Evolutionary conservation across 73 alveolate genomes (phyloP), one percentile per base, ranked within the genome.

Genomic region (Symbiodinium natans): DNA sequence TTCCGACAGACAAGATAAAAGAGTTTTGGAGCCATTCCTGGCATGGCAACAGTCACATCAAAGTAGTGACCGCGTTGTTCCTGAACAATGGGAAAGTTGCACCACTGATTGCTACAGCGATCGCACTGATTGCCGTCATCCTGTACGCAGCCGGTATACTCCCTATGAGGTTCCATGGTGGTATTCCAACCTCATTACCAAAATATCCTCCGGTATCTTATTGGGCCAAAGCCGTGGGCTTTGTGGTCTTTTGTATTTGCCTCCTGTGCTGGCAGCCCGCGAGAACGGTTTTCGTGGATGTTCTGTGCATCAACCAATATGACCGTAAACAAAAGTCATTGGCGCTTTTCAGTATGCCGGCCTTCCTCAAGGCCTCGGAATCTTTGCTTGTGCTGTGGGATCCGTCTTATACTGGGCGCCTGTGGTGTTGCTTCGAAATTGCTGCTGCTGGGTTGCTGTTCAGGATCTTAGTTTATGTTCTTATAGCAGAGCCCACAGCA

Each of bases 351-450:
- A 80, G 87, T 33, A 80, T 80, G 87, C 54, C 54, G 2, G 87
- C 87, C 42, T 3, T 80, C 10, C 87, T 80, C 3, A 80, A 80
- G 63, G 0, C 87, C 13, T 80, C 87, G n/a, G 42, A 80, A 23
- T 80, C 87, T 5, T 15, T 80, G 87, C 87, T 80, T 2, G 87
- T 80, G 63, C 87, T 38, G 40, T 80, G 87, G 87, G 87, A 80
- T 33, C 54, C 87, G 31, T 4, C 87, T 0, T 80, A 80, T 25
- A 33, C 54, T 1, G 0, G 54, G 21, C 87, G 87, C 6, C 10
- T 80, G 21, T 80, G 87, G 87, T 80, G 87, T 40, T 33, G 40
- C 54, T 80, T 80, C 87, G 87, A 80, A 39, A 39, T 80, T 11
- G 87, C 87, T 3, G 87, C 54, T n/a, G n/a, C n/a, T n/a, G n/a